Percentiles rank a stretch among this genome's conserved stretches.
phyloP scores from a whole-genome alignment of 1,139 yeast species.

The Candida buenavistaensis region DNA sequence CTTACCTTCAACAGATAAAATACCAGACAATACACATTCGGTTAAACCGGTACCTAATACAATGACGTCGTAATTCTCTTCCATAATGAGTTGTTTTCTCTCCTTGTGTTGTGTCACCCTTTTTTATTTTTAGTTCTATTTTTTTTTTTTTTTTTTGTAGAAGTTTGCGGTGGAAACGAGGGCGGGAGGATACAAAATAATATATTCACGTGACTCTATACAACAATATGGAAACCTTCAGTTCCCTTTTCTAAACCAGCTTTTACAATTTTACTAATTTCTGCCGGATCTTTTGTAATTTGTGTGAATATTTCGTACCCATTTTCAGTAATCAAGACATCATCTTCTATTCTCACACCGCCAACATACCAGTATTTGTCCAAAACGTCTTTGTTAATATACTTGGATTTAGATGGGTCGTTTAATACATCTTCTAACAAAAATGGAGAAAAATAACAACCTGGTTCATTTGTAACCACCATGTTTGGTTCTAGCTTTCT shows the following conservation, averaged over 20 bases:
- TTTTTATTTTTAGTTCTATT: too few species aligned
- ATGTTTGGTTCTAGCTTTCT: slow-evolving; percentile 70
- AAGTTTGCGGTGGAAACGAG: neutral
- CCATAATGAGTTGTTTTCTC: slow-evolving; percentile 57
- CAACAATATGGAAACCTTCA: slow-evolving; percentile 60
- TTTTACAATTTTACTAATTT: slow-evolving; percentile 73
- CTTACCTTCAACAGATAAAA: slow-evolving; percentile 86
- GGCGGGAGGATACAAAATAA: neutral
- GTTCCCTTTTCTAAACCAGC: slow-evolving; percentile 52
- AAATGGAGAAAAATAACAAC: slow-evolving; percentile 85
- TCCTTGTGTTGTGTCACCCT: too few species aligned
- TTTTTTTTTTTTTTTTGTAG: too few species aligned
- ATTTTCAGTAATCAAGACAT: slow-evolving; percentile 68
- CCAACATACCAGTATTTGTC: slow-evolving; percentile 85
- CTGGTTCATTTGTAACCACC: slow-evolving; percentile 96
- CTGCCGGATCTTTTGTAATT: slow-evolving; percentile 81
- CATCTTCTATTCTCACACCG: slow-evolving; percentile 96
- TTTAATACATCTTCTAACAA: slow-evolving; percentile 66
- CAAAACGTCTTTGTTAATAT: slow-evolving; percentile 63
- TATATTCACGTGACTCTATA: slow-evolving; percentile 20
- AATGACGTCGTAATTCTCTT: slow-evolving; percentile 86
- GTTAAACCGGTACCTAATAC: slow-evolving; percentile 77
- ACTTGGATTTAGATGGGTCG: slow-evolving; percentile 57
- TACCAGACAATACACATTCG: slow-evolving; percentile 93
- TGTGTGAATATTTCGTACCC: slow-evolving; percentile 83